These are phyloP conservation scores for Aphanomyces euteiches DNA, from an alignment of 352 stramenopile genomes.

Conservation along the genomic window DNA sequence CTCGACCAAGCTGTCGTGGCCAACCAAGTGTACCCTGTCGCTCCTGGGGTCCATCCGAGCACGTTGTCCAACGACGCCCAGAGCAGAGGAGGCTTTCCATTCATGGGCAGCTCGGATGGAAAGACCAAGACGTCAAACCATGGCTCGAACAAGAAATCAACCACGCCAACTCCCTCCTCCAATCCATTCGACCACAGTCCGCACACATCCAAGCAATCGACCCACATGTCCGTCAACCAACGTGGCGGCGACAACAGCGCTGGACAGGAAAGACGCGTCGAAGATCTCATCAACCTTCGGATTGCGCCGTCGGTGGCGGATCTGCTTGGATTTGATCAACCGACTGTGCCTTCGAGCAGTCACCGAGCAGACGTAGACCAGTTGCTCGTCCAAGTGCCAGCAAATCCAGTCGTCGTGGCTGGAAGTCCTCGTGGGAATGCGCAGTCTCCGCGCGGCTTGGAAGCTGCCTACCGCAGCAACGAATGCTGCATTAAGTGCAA, in stretches of 20 bases:
- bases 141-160: background rate
- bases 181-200: conserved; percentile 8
- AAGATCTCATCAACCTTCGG: background rate
- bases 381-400: too few relatives aligned
- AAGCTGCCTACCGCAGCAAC: conserved; percentile 15
- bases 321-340: conserved; percentile 1
- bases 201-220: background rate
- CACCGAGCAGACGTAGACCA: background rate
- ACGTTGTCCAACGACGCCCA: too few relatives aligned
- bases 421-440: conserved; percentile 29
- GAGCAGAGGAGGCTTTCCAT: too few relatives aligned
- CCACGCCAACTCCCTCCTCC: background rate
- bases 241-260: background rate
- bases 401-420: too few relatives aligned
- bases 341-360: background rate
- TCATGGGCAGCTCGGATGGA: too few relatives aligned
- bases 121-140: background rate
- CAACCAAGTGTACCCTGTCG: too few relatives aligned
- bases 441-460: conserved; percentile 29
- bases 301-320: background rate
- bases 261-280: background rate
- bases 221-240: too few relatives aligned
- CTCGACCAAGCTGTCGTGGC: background rate
- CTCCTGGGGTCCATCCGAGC: too few relatives aligned
- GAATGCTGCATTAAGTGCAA: conserved; percentile 63